A percentile compares a stretch with the other conserved stretches of the same genome.
Evolutionary conservation across 73 alveolate species (phyloP).

Genomic region (Loxodes magnus): DNA sequence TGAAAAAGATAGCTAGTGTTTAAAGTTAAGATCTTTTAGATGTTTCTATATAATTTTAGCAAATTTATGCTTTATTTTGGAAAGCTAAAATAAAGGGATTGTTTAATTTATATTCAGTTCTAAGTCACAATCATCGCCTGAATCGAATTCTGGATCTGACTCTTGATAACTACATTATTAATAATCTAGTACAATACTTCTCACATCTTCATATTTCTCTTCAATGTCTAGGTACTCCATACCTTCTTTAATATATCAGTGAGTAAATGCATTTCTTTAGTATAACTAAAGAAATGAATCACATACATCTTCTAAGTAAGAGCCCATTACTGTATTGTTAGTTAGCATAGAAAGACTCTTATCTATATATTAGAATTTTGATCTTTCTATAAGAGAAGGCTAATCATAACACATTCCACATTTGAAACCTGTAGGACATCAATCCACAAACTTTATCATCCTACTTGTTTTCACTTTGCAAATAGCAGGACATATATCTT

Average conservation of each 20-base stretch:
- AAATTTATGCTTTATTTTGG: too few relatives aligned
- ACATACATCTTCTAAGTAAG: slow-evolving; percentile 34
- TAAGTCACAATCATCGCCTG: too few relatives aligned
- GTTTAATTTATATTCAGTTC: too few relatives aligned
- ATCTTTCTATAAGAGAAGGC: slow-evolving; percentile 92
- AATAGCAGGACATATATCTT: slow-evolving; percentile 48
- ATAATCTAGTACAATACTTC: too few relatives aligned
- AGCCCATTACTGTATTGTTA: slow-evolving; percentile 44
- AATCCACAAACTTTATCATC: slow-evolving; percentile 94
- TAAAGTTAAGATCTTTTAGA: too few relatives aligned
- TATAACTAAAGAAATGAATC: slow-evolving; percentile 59
- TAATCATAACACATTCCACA: slow-evolving; percentile 94
- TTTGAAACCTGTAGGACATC: slow-evolving; percentile 98
- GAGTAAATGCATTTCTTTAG: slow-evolving; percentile 50
- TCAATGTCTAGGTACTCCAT: slow-evolving; percentile 57
- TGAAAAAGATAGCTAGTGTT: too few relatives aligned
- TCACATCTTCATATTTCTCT: slow-evolving; percentile 49
- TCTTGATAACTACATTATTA: too few relatives aligned
- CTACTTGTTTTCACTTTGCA: slow-evolving; percentile 75
- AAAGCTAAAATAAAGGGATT: too few relatives aligned
- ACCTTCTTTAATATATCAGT: slow-evolving; percentile 60
- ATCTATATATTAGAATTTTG: slow-evolving; percentile 86
- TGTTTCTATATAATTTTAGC: too few relatives aligned
- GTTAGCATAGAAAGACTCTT: slow-evolving; percentile 67
- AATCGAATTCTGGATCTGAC: too few relatives aligned